Conservation (phyloP, 257 asterid species). For the Ligustrum vulgare region DNA sequence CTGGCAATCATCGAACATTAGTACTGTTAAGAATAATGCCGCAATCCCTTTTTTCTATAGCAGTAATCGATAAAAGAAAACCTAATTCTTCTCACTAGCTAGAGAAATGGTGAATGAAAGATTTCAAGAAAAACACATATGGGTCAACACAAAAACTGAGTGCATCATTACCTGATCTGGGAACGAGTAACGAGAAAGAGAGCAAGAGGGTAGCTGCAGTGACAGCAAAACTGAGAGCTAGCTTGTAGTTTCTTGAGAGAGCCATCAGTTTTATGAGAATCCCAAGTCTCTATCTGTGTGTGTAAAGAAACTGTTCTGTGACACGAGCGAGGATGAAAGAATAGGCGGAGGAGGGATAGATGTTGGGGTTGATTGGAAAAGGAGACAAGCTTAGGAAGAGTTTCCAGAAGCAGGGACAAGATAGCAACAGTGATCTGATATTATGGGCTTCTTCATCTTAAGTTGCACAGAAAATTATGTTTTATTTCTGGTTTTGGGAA, state of each 20-base stretch:
- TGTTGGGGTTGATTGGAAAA: not conserved
- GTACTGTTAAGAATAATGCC: not conserved
- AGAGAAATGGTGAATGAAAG: no score
- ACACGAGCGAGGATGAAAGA: not conserved
- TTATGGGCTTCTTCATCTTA: slow-evolving; percentile 13
- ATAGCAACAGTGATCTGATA: slow-evolving; percentile 29
- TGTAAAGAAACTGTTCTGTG: not conserved
- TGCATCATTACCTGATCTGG: slow-evolving; percentile 43
- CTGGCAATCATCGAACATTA: slow-evolving; percentile 19
- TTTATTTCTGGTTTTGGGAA: slow-evolving; percentile 37
- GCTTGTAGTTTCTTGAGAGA: slow-evolving; percentile 39
- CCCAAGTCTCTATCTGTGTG: not conserved
- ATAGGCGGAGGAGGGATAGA: not conserved
- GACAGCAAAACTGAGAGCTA: slow-evolving; percentile 35
- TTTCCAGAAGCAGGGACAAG: slow-evolving; percentile 38
- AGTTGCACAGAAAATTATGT: slow-evolving; percentile 35
- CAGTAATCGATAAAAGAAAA: no score
- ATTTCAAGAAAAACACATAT: not conserved
- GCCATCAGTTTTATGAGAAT: slow-evolving; percentile 22
- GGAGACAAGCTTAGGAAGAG: slow-evolving; percentile 31
- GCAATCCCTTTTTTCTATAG: no score
- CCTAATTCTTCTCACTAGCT: no score
- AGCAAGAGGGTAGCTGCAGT: slow-evolving; percentile 33
- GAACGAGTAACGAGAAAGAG: slow-evolving; percentile 37
- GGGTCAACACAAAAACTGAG: not conserved